Percentiles rank a stretch among this genome's conserved stretches.
Conservation (phyloP, 805 yeast genomes). For the Candida mattraensis region DNA sequence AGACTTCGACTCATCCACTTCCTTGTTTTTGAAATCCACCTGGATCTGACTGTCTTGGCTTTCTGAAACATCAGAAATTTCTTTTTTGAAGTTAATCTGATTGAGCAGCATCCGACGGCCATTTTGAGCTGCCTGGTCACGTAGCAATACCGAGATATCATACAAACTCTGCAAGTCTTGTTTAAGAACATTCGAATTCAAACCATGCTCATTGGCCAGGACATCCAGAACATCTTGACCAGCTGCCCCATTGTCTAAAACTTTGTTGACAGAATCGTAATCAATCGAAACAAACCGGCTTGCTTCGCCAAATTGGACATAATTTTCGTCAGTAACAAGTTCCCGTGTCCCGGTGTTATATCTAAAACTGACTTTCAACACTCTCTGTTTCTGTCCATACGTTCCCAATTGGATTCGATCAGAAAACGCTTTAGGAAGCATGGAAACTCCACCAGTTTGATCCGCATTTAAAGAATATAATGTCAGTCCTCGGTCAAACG, state of each 20-base stretch:
- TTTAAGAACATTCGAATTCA: slow-evolving; percentile 11
- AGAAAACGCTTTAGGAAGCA: slow-evolving; percentile 66
- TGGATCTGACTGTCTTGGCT: background rate
- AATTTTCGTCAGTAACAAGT: slow-evolving; percentile 22
- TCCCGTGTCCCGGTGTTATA: slow-evolving; percentile 25
- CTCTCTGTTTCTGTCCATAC: slow-evolving; percentile 45
- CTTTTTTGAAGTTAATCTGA: slow-evolving; percentile 21
- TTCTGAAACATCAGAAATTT: slow-evolving; percentile 20
- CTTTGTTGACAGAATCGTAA: slow-evolving; percentile 60
- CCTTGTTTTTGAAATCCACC: slow-evolving; percentile 4
- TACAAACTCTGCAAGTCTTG: slow-evolving; percentile 40
- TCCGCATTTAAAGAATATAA: slow-evolving; percentile 58
- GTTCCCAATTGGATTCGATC: slow-evolving; percentile 43
- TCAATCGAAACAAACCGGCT: slow-evolving; percentile 53
- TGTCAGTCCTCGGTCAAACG: slow-evolving; percentile 61
- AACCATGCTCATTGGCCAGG: slow-evolving; percentile 5
- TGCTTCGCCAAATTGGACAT: slow-evolving; percentile 42
- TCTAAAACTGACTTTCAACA: slow-evolving; percentile 42
- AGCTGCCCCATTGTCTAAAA: slow-evolving; percentile 35
- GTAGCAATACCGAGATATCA: slow-evolving; percentile 31
- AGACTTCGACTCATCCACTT: slow-evolving; percentile 41
- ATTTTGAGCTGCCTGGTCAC: slow-evolving; percentile 30
- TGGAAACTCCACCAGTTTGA: slow-evolving; percentile 48
- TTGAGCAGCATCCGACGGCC: slow-evolving; percentile 37
- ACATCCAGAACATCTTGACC: slow-evolving; percentile 7